These are phyloP conservation scores for Acacia confusa DNA, from an alignment of 306 rosid species.

Conservation along the genomic window DNA sequence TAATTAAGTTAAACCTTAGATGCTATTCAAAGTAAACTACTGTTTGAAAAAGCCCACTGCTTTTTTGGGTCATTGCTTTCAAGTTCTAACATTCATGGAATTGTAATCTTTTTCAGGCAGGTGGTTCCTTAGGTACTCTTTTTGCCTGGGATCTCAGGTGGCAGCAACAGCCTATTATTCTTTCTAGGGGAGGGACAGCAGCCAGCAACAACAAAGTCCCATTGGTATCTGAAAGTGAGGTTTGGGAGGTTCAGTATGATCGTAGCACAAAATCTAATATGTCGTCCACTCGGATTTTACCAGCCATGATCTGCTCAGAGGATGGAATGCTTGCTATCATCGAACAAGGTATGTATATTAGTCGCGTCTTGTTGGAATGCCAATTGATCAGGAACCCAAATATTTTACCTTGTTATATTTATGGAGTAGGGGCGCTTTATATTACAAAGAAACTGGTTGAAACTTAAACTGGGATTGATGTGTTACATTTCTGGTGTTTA, in stretches of 20 bases:
- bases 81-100: conserved; percentile 11
- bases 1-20: neutral
- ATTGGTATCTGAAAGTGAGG: conserved; percentile 82
- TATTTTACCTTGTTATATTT: neutral
- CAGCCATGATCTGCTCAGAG: conserved; percentile 88
- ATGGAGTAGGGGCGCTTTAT: neutral
- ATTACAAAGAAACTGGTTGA: neutral
- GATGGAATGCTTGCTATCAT: conserved; percentile 82
- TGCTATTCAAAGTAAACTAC: neutral
- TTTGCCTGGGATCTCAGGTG: conserved; percentile 98
- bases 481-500: neutral
- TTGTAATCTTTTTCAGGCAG: conserved; percentile 54
- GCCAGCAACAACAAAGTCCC: conserved; percentile 39
- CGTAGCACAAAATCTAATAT: conserved; percentile 58
- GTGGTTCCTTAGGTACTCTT: conserved; percentile 86
- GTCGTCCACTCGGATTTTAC: conserved; percentile 73
- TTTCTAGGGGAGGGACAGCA: conserved; percentile 61
- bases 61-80: conserved; percentile 13
- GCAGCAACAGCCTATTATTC: conserved; percentile 82
- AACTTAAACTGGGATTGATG: conserved; percentile 22
- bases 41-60: conserved; percentile 8
- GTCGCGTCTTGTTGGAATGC: conserved; percentile 24
- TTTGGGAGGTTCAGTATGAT: conserved; percentile 97
- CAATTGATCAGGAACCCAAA: conserved; percentile 12
- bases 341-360: conserved; percentile 66